Base-by-base conservation (phyloP, 2,329 filamentous ascomycete species). In the Aaosphaeria pasadenensis region DNA sequence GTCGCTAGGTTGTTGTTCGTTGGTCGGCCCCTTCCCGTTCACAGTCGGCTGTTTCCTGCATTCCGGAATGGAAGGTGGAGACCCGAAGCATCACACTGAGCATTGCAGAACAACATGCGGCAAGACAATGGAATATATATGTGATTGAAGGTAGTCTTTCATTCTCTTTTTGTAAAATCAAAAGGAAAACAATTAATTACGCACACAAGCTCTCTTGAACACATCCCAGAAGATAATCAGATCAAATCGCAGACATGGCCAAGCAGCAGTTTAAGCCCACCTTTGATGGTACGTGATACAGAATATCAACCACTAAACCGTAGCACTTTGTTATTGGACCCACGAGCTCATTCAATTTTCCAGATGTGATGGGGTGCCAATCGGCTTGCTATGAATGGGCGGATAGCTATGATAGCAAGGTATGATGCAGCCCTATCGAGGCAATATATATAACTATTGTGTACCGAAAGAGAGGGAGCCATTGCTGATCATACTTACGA, bases 331-430 rank as follows among this genome's bases (percentile, higher is more conserved):
- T 24, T 17, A 40, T 7, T 11, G 33, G 33, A 29, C 39, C n/a
- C 31, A 49, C 57, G 17, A 64, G 52, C 64, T 45, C 1, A 24
- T 5, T 7, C 13, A 30, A n/a, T 9, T 9, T 9, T 36, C 9
- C 33, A 69, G 78, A 82, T 59, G 76, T 75, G 56, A 73, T 79
- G 62, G 77, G 77, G 43, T 70, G 76, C 60, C 73, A 71, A 50
- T 64, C 75, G 43, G 72, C 75, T 33, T 71, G 75, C 57, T 84
- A 80, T 66, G 79, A 84, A 60, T 86, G 83, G 83, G 82, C 80
- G 48, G 82, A 84, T 65, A 82, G 78, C 72, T 85, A 85, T 68
- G 82, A 85, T 67, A 77, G 77, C 66, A 86, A 86, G 69, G 71
- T 71, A 50, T 35, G 55, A 39, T n/a, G 47, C 28, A 32, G 30